Evolutionary conservation across 306 rosid species (phyloP), one percentile per base, ranked within the genome.

Genomic region (Pueraria montana): DNA sequence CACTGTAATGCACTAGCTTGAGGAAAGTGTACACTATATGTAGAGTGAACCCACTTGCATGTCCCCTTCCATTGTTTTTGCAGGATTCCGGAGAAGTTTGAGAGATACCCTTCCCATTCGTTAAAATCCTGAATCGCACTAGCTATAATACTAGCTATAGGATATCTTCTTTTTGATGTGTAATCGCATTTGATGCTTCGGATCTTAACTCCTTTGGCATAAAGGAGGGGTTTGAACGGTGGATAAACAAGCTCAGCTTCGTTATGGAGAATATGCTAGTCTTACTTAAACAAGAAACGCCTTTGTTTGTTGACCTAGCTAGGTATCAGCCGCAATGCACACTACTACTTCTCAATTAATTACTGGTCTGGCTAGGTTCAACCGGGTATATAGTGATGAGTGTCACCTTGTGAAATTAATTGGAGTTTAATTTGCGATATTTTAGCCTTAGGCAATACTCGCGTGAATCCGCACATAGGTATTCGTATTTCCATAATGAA

Each of bases 161-260:
- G 61, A 75, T 34, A 72, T 32, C 64, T 70, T 46, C 74, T 81
- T 93, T 91, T 87, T 83, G 90, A 92, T 84, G 89, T 93, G 96
- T 84, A 90, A 91, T 91, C 88, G 90, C 94, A 93, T 89, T 87
- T 32, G 40, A 59, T 55, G 79, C 55, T 50, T 68, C 42, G 7
- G 67, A 86, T 77, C 62, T 70, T 73, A 55, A 74, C 80, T 79
- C 63, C 45, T 83, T 83, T 79, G 89, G 53, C 63, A 61, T 42
- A 66, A 83, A 85, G 74, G 63, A 64, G 9, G 14, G 4, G 83
- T 82, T 82, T 56, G 17, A 56, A 91, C 89, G 95, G 93, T 80
- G 81, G 82, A 87, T 14, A 71, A 49, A 30, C 49, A 63, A 77
- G 6, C 61, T 61, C 27, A 65, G 9, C 40, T 62, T 78, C 34